Base-by-base conservation (phyloP, 176 grass and related monocot genomes). In the Canna indica region DNA sequence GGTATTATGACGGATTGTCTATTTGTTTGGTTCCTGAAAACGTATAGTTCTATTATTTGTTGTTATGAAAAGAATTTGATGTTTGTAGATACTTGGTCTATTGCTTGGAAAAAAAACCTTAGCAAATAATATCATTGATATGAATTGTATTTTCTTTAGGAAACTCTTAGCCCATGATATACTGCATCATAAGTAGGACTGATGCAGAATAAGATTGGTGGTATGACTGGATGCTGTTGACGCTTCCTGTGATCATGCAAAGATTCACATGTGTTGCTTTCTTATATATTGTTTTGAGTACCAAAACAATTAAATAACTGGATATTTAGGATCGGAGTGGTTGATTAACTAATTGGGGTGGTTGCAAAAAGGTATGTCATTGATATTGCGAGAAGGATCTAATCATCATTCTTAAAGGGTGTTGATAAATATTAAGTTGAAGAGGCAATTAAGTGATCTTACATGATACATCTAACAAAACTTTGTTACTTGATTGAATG, bases 401-500 rank as follows among this genome's bases (percentile, higher is more conserved):
- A n/a, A n/a, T n/a, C n/a, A n/a, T n/a, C n/a, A n/a, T n/a, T n/a
- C n/a, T n/a, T n/a, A n/a, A n/a, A n/a, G n/a, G n/a, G n/a, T n/a
- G n/a, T n/a, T n/a, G n/a, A n/a, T n/a, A n/a, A n/a, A n/a, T n/a
- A n/a, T n/a, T n/a, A n/a, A n/a, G n/a, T n/a, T n/a, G n/a, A n/a
- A n/a, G 33, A 38, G 24, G 1, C 12, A 22, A 66, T 66, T 1
- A n/a, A 20, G 36, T n/a, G 35, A 34, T 10, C 26, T n/a, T n/a
- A 32, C 11, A 3, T 16, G 25, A 36, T 63, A 7, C n/a, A 34
- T 34, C 30, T 63, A 63, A n/a, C 30, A 63, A 33, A 11, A 30
- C 59, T 17, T 33, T 63, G 18, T 29, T 63, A 18, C 59, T 63
- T 64, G 61, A 64, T 64, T 36, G 33, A 36, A 64, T 64, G 33